Conservation (phyloP, 352 stramenopile genomes). For the Globisporangium solare region DNA sequence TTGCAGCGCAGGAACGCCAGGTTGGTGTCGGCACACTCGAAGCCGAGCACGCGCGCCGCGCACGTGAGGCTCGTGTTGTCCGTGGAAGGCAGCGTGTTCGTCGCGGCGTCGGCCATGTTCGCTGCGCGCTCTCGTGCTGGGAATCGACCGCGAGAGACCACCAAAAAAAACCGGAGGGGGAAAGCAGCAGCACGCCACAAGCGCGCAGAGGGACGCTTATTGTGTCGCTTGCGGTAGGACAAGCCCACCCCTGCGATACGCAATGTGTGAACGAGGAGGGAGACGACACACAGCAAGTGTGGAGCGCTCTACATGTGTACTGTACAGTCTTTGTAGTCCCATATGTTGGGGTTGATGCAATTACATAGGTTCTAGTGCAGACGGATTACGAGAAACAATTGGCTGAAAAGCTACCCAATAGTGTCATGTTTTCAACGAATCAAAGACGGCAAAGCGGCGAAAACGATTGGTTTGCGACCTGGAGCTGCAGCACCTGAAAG, state of each 20-base stretch:
- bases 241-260: background rate
- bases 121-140: slow-evolving; percentile 13
- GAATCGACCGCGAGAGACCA: slow-evolving; percentile 12
- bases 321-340: background rate
- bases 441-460: background rate
- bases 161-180: slow-evolving; percentile 16
- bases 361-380: background rate
- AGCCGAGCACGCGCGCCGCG: slow-evolving; percentile 73
- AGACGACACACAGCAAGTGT: no score
- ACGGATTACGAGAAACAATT: background rate
- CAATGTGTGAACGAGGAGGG: background rate
- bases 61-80: slow-evolving; percentile 88
- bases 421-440: slow-evolving; percentile 1
- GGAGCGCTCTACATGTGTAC: slow-evolving; percentile 4
- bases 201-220: background rate
- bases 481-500: slow-evolving; percentile 7
- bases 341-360: background rate
- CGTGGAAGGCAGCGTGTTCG: slow-evolving; percentile 61
- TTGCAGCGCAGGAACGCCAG: slow-evolving; percentile 87
- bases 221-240: background rate
- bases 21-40: slow-evolving; percentile 82
- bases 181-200: background rate
- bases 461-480: slow-evolving; percentile 12
- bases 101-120: slow-evolving; percentile 44
- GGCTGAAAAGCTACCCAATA: background rate